Evolutionary conservation across 2,329 filamentous ascomycete species (phyloP).

Genomic region (Mariannaea sp.): DNA sequence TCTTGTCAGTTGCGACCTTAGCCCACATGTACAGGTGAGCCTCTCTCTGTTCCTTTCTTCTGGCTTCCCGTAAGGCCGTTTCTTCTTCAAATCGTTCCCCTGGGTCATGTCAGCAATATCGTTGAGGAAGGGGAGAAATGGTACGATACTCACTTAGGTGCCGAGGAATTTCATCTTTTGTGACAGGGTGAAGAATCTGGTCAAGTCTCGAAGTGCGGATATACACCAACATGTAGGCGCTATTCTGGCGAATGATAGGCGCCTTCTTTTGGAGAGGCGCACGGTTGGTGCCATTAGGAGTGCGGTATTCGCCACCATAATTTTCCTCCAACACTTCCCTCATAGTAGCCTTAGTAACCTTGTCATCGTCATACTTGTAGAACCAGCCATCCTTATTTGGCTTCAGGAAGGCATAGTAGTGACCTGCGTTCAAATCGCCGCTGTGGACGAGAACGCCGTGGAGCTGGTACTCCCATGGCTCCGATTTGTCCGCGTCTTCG

Average conservation of each 20-base stretch:
- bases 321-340: constrained; percentile 95
- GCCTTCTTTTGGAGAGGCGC: constrained; percentile 58
- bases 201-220: constrained; percentile 87
- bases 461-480: constrained; percentile 88
- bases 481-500: constrained; percentile 82
- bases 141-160: constrained; percentile 69
- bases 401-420: constrained; percentile 98
- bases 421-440: constrained; percentile 93
- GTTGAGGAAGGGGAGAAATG: not conserved
- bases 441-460: constrained; percentile 97
- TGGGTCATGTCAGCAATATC: constrained; percentile 40
- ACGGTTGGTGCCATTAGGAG: constrained; percentile 53
- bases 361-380: constrained; percentile 97
- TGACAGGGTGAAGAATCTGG: constrained; percentile 76
- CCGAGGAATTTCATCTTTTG: constrained; percentile 76
- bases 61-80: constrained; percentile 72
- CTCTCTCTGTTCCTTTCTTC: constrained; percentile 88
- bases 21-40: constrained; percentile 90
- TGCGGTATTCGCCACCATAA: constrained; percentile 83
- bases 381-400: constrained; percentile 92
- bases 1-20: constrained; percentile 78
- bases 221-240: constrained; percentile 99
- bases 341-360: constrained; percentile 90
- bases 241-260: constrained; percentile 70
- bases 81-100: constrained; percentile 82